Conservation (phyloP, 805 yeast species). For the Barnettozyma californica region DNA sequence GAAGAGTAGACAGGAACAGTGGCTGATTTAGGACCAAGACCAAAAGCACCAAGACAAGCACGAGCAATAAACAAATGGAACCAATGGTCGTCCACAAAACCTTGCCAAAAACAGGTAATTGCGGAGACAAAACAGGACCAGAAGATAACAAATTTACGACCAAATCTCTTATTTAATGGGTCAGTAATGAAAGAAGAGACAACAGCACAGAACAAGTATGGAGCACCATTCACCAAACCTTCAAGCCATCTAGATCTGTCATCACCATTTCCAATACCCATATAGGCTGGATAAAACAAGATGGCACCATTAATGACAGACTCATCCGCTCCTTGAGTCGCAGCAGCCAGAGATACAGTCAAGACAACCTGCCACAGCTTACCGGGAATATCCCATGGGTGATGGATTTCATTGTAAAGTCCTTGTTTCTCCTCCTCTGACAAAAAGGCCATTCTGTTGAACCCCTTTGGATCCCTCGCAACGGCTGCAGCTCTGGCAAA, state of each 20-base stretch:
- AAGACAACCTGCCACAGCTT: constrained; percentile 52
- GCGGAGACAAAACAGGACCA: constrained; percentile 57
- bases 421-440: constrained; percentile 49
- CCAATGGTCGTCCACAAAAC: constrained; percentile 51
- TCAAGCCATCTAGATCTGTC: constrained; percentile 49
- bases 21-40: constrained; percentile 72
- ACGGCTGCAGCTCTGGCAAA: constrained; percentile 64
- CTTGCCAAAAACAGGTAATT: constrained; percentile 65
- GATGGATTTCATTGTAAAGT: constrained; percentile 40
- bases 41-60: constrained; percentile 54
- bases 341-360: constrained; percentile 72
- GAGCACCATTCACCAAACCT: constrained; percentile 66
- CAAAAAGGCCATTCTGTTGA: constrained; percentile 51
- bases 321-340: constrained; percentile 79
- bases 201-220: constrained; percentile 58
- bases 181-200: constrained; percentile 64
- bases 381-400: constrained; percentile 38
- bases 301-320: constrained; percentile 71
- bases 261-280: constrained; percentile 44
- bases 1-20: constrained; percentile 69
- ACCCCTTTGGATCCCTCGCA: constrained; percentile 56
- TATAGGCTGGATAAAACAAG: constrained; percentile 49
- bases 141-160: constrained; percentile 65
- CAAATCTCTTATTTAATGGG: constrained; percentile 47
- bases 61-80: constrained; percentile 64